Evolutionary conservation across 176 grass and related monocot species (phyloP).

Genomic region (Avena atlantica): DNA sequence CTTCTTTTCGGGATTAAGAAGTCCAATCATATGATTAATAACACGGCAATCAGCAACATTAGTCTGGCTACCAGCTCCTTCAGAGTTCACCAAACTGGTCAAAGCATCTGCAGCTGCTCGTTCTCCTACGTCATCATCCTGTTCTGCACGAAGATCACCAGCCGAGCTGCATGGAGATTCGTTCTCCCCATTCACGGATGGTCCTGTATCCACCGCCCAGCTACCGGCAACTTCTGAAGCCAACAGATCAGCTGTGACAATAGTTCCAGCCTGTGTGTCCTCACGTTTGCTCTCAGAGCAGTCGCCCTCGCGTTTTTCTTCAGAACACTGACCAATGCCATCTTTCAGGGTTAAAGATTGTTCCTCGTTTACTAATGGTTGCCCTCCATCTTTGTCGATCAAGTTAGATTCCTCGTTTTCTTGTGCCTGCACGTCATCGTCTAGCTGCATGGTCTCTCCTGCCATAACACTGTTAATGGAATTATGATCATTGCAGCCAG

Average conservation of each 20-base stretch:
- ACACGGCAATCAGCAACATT: conserved; percentile 47
- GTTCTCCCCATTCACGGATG: conserved; percentile 70
- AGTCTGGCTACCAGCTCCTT: conserved; percentile 73
- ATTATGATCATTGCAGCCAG: conserved; percentile 50
- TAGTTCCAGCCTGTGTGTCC: conserved; percentile 55
- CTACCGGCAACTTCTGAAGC: conserved; percentile 92
- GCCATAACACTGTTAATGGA: conserved; percentile 52
- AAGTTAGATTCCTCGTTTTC: conserved; percentile 55
- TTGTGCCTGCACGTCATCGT: conserved; percentile 67
- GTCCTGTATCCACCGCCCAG: conserved; percentile 84
- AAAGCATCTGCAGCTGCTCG: conserved; percentile 49
- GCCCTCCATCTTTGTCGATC: conserved; percentile 38
- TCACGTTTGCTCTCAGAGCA: conserved; percentile 53
- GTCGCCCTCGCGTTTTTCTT: conserved; percentile 55
- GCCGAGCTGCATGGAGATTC: conserved; percentile 60
- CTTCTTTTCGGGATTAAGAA: conserved; percentile 72
- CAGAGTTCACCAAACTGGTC: conserved; percentile 53
- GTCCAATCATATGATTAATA: conserved; percentile 73
- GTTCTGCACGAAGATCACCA: conserved; percentile 40
- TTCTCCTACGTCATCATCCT: conserved; percentile 30
- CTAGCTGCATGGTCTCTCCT: conserved; percentile 84
- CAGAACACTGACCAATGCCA: conserved; percentile 29
- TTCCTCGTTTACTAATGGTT: conserved; percentile 34
- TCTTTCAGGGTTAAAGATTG: conserved; percentile 25
- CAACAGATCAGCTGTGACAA: conserved; percentile 82